phyloP scores from a whole-genome alignment of 2,329 filamentous ascomycete species.

The Lecanicillium sp. region DNA sequence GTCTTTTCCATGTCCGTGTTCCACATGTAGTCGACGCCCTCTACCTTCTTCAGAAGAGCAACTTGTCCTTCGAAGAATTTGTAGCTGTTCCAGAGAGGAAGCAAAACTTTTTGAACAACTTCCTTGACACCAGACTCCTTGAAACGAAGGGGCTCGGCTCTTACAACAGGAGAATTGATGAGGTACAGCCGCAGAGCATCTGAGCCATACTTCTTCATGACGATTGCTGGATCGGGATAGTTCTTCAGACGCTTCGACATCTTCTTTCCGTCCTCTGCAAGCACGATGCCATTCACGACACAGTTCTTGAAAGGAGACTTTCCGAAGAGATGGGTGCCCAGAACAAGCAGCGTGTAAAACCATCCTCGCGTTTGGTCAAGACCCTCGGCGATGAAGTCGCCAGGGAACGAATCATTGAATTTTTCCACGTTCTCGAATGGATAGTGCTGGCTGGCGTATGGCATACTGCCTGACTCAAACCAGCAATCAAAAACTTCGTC shows the following conservation, averaged over 20 bases:
- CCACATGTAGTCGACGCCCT: conserved; percentile 70
- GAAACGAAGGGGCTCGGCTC: conserved; percentile 84
- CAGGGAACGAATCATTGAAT: conserved; percentile 77
- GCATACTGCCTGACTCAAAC: conserved; percentile 96
- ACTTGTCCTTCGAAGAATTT: conserved; percentile 94
- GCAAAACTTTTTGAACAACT: conserved; percentile 82
- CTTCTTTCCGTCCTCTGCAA: conserved; percentile 94
- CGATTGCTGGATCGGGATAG: conserved; percentile 77
- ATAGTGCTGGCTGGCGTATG: conserved; percentile 85
- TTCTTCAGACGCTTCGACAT: conserved; percentile 98
- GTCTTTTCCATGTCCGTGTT: conserved; percentile 67
- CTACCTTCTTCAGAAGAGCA: conserved; percentile 77
- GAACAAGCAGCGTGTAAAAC: conserved; percentile 89
- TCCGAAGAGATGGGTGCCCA: conserved; percentile 83
- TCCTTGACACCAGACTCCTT: conserved; percentile 91
- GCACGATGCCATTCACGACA: conserved; percentile 91
- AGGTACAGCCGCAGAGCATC: conserved; percentile 92
- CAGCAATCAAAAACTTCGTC: conserved; percentile 95
- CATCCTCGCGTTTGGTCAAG: conserved; percentile 91
- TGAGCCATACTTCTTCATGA: conserved; percentile 85
- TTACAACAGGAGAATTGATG: conserved; percentile 93
- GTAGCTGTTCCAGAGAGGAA: conserved; percentile 94
- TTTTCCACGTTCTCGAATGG: conserved; percentile 83
- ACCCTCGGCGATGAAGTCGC: conserved; percentile 91
- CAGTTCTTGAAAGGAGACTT: conserved; percentile 88